A percentile compares a stretch with the other conserved stretches of the same genome.
Evolutionary conservation across 31 red algal species (phyloP).

Genomic region (Asparagopsis taxiformis): DNA sequence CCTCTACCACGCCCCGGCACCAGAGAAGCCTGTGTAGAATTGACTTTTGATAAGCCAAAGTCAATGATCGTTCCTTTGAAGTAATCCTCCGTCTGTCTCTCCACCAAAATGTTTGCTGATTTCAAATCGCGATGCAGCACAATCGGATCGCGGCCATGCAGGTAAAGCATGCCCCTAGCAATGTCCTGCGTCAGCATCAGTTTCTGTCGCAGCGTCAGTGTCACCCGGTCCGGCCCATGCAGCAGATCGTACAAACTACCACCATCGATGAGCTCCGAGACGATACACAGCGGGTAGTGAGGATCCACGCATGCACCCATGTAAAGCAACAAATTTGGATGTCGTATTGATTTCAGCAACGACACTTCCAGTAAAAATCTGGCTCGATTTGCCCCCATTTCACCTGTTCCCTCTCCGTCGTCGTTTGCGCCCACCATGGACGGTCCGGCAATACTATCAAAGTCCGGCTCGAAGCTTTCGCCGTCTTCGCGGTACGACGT

Average conservation of each 20-base stretch:
- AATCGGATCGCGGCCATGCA: slow-evolving; percentile 79
- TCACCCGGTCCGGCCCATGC: slow-evolving; percentile 20
- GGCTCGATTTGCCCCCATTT: slow-evolving; percentile 29
- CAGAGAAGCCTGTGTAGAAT: slow-evolving; percentile 47
- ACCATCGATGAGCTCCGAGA: slow-evolving; percentile 79
- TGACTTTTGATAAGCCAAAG: slow-evolving; percentile 87
- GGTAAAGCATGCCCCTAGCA: slow-evolving; percentile 91
- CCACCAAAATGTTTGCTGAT: slow-evolving; percentile 86
- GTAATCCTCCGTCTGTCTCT: slow-evolving; percentile 54
- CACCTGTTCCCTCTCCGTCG: slow-evolving; percentile 3
- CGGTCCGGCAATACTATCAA: no score
- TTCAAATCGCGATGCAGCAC: no score
- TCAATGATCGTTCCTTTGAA: slow-evolving; percentile 81
- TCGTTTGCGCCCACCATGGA: slow-evolving; percentile 33
- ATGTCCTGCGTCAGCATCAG: slow-evolving; percentile 68
- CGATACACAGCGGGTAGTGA: slow-evolving; percentile 82
- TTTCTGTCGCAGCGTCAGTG: slow-evolving; percentile 27
- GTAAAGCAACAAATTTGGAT: slow-evolving; percentile 94
- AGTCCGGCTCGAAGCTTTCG: slow-evolving; percentile 50
- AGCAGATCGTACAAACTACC: slow-evolving; percentile 81
- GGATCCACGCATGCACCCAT: slow-evolving; percentile 93
- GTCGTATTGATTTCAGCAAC: slow-evolving; percentile 83
- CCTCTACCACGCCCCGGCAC: slow-evolving; percentile 34
- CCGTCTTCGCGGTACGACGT: slow-evolving; percentile 30
- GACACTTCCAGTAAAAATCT: slow-evolving; percentile 79